Evolutionary conservation across 1,284 basidiomycete genomes (phyloP), one percentile per base, ranked within the genome.

Genomic region (Sutorius eximius): DNA sequence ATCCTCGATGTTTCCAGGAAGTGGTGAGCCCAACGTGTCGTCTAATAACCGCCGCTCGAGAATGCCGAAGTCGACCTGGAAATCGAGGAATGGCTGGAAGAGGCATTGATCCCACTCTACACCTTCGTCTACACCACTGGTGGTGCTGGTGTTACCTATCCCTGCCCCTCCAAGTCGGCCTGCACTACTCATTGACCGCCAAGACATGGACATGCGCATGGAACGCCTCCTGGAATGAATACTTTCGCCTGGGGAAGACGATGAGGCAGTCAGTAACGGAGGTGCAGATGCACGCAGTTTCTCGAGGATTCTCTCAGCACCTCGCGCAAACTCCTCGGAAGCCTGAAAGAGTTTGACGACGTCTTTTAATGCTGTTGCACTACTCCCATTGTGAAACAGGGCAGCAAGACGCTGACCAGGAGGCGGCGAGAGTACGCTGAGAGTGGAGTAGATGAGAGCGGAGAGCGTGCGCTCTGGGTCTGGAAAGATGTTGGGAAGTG

Each of bases 41-140:
- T 85, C 77, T 5, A 84, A 77, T 45, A 96, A 73, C 11, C 82
- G 81, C 42, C 81, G 79, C 71, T 98, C 95, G 37, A 95, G 77
- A 0, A 78, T 73, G 0, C 82, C 81, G 70, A 95, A 97, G 52
- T 93, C 87, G 16, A 83, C 78, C 66, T 97, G 95, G 58, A 89
- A 88, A 65, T 95, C 91, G 18, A 95, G 77, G 75, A 96, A 97
- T 0, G 95, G 92, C 67, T 95, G 93, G 70, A 94, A 95, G 10
- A 97, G 77, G 38, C 89, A 85, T 51, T 88, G 86, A 65, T 96
- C 93, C 95, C 95, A 97, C 46, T 86, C 85, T 59, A 82, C 73
- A 11, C 75, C 76, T 44, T 81, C 77, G n/a, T 61, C 67, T 46
- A 45, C 30, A 42, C 56, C 34, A 13, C 47, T 29, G 18, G 52